phyloP scores from a whole-genome alignment of 169 alveolate species.

The Perkinsus marinus region DNA sequence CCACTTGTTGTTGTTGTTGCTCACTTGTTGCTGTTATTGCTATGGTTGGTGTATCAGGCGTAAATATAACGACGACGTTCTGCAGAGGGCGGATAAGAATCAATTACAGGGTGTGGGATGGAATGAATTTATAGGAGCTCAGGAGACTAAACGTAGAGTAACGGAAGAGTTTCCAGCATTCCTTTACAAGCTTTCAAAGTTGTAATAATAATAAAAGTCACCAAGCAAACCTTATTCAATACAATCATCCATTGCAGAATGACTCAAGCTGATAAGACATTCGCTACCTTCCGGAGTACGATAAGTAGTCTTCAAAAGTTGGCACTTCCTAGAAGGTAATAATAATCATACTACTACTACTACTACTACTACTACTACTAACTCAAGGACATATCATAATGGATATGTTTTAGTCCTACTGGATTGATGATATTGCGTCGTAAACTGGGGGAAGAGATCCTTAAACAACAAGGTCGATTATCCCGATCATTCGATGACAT shows the following conservation, averaged over 20 bases:
- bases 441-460: neutral
- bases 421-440: neutral
- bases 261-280: neutral
- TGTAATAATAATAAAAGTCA: neutral
- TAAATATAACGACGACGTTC: neutral
- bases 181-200: neutral
- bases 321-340: neutral
- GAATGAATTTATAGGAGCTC: neutral
- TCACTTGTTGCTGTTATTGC: too few relatives aligned
- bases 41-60: too few relatives aligned
- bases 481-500: neutral
- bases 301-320: neutral
- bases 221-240: neutral
- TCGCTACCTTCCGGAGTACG: neutral
- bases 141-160: neutral
- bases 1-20: too few relatives aligned
- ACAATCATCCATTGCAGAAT: neutral
- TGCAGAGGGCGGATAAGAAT: neutral
- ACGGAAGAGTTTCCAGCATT: neutral
- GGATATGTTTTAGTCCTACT: neutral
- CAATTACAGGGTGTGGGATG: neutral
- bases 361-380: too few relatives aligned
- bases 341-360: neutral
- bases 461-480: neutral
- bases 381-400: too few relatives aligned